Base-by-base conservation (phyloP, 495 filamentous ascomycete species). In the Letharia lupina region DNA sequence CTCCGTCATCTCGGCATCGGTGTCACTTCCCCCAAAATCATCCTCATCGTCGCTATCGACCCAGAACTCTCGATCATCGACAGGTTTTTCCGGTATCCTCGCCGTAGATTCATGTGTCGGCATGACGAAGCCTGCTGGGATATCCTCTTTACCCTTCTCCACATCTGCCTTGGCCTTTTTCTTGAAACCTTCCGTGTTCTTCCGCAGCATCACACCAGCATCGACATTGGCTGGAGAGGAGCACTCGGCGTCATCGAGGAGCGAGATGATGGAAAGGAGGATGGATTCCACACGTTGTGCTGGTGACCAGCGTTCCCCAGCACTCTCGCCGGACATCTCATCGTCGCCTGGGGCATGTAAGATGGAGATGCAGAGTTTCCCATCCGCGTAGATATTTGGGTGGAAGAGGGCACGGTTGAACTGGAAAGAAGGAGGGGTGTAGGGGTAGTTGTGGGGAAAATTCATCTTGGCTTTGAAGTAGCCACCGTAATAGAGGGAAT, bases 151-250 rank as follows among this genome's bases (percentile, higher is more conserved):
- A 12, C 88, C 91, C 37, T 71, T 74, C 70, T 93, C 87, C 4
- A 93, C 89, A 57, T 90, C 84, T 44, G 82, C 81, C 63, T 78
- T 79, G 6, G 93, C 93, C 68, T 78, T 82, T 60, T 77, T 73
- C 73, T 89, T 88, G 78, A 92, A 98, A 37, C 73, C 69, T 10
- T 81, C 79, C 6, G 84, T 83, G 33, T 88, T 73, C 64, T 90
- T 89, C 63, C 94, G 85, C 60, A 96, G 84, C 82, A 93, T 83
- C 16, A 96, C 88, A 39, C 89, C 84, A 15, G 94, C 94, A 71
- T 98, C 93, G 60, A 98, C 94, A 70, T 98, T 98, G 65, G 94
- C 94, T 0, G 94, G 91, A 8, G 91, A 96, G 65, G 86, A 90
- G 68, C 93, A 89, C 73, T 98, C 94, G 20, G 94, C 90, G 73